phyloP scores from a whole-genome alignment of 805 yeast genomes.

The Kregervanrija pseudodelftensis region DNA sequence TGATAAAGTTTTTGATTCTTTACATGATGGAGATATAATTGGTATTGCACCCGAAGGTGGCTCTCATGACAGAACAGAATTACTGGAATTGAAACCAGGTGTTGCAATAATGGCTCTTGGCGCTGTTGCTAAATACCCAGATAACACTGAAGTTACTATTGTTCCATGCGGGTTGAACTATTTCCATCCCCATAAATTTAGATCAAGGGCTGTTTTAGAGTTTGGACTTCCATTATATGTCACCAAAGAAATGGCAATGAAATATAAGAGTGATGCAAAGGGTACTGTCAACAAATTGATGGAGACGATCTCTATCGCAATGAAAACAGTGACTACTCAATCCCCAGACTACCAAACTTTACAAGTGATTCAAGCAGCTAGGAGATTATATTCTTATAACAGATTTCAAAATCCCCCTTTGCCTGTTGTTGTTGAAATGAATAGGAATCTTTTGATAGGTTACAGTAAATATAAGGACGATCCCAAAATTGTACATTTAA shows the following conservation, averaged over 20 bases:
- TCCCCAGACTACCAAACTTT: conserved; percentile 84
- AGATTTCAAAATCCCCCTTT: conserved; percentile 48
- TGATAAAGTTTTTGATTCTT: conserved; percentile 70
- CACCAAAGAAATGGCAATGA: conserved; percentile 48
- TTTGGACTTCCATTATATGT: conserved; percentile 83
- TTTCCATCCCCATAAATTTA: conserved; percentile 90
- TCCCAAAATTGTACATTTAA: conserved; percentile 58
- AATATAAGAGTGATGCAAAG: conserved; percentile 58
- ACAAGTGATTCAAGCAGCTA: conserved; percentile 86
- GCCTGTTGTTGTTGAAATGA: conserved; percentile 83
- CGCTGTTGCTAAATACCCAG: conserved; percentile 63
- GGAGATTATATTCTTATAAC: conserved; percentile 70
- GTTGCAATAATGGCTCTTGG: conserved; percentile 98
- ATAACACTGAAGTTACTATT: conserved; percentile 53
- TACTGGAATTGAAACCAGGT: conserved; percentile 92
- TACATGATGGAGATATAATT: conserved; percentile 63
- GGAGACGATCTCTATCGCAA: conserved; percentile 56
- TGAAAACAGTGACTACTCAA: conserved; percentile 77
- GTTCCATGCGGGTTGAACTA: conserved; percentile 97
- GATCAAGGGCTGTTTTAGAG: conserved; percentile 92
- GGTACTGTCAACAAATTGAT: conserved; percentile 65
- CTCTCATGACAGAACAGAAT: conserved; percentile 90
- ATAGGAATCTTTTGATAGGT: conserved; percentile 77
- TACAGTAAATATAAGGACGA: conserved; percentile 69
- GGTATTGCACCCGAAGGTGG: conserved; percentile 99